Evolutionary conservation across 2,329 filamentous ascomycete species (phyloP).

Genomic region (Talaromyces sp.): DNA sequence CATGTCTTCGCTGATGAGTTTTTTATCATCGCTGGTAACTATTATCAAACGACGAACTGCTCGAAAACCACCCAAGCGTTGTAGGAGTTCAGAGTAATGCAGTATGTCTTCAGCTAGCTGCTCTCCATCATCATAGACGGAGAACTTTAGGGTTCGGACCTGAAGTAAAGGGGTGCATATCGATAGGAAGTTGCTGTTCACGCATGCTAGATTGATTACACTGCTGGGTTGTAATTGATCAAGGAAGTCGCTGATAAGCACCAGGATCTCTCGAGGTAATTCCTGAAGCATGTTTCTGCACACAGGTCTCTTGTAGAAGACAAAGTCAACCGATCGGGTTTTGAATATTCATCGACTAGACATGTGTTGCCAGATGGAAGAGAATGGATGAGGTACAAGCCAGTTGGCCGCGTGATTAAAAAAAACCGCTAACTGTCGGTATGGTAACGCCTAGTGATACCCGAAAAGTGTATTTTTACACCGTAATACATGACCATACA

Average conservation of each 20-base stretch:
- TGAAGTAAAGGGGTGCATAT: background rate
- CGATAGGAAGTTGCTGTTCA: background rate
- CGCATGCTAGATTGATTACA: conserved; percentile 3
- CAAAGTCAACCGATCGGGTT: background rate
- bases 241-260: background rate
- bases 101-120: background rate
- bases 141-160: background rate
- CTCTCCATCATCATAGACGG: background rate
- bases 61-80: background rate
- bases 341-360: background rate
- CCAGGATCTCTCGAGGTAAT: background rate
- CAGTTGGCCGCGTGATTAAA: background rate
- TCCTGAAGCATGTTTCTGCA: background rate
- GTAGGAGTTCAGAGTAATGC: background rate
- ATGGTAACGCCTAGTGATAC: too few species aligned
- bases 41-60: background rate
- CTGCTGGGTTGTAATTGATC: background rate
- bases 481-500: too few species aligned
- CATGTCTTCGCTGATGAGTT: background rate
- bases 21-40: background rate
- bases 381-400: background rate
- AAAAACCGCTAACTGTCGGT: background rate
- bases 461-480: too few species aligned
- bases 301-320: background rate
- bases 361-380: background rate